Evolutionary conservation across 768 basidiomycete species (phyloP), one percentile per base, ranked within the genome.

Genomic region (Cystobasidium tubakii): DNA sequence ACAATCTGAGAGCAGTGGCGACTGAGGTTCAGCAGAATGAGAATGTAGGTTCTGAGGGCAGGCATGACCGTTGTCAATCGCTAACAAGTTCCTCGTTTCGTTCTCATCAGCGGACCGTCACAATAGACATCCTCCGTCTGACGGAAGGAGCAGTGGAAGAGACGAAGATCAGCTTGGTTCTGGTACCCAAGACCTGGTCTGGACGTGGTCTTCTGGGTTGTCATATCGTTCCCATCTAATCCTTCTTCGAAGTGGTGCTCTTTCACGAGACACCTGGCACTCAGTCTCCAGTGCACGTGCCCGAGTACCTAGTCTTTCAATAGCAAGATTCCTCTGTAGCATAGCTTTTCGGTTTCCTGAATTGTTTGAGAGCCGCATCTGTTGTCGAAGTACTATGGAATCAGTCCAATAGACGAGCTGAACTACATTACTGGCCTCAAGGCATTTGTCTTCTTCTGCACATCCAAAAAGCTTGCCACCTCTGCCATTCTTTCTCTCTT

Each of bases 161-260:
- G 29, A n/a, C 19, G 9, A 36, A 60, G 36, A 55, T 71, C 25
- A 55, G 55, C 15, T 44, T 71, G 27, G 69, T 62, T 10, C 55
- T 71, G 53, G 19, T 60, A 9, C 69, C 69, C 1, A 71, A 71
- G 69, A 62, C 54, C 27, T 71, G 69, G 69, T 71, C 69, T 1
- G 69, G 69, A 29, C 33, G 69, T 10, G 69, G 69, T 1, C 55
- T 71, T 34, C 69, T 71, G 27, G 69, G 69, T 9, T 71, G 69
- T 54, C 69, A 71, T 27, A 71, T 71, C 27, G 69, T 71, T 13
- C 69, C 69, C 9, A 29, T 65, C 13, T 65, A 29, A n/a, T 10
- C 25, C 10, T n/a, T 54, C 53, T 54, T n/a, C 7, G 6, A 54
- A 29, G n/a, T n/a, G n/a, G n/a, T n/a, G n/a, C n/a, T n/a, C n/a